Percentiles rank a stretch among this genome's conserved stretches.
Evolutionary conservation across 2,329 filamentous ascomycete species (phyloP).

Genomic region (Hymenoscyphus albidus): DNA sequence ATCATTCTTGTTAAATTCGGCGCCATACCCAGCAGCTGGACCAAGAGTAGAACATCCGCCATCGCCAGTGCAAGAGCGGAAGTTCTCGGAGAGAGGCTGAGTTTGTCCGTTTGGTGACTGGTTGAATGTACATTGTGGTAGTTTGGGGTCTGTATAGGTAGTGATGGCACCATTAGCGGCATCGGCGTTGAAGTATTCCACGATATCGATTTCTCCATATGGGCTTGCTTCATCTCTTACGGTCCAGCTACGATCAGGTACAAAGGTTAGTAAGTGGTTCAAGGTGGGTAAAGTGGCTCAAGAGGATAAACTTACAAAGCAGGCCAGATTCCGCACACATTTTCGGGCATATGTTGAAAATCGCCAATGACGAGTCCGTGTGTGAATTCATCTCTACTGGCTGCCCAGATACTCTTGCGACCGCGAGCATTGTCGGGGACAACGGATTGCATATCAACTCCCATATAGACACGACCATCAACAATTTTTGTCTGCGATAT

Average conservation of each 20-base stretch:
- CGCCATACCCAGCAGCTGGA: constrained; percentile 37
- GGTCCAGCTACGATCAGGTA: neutral
- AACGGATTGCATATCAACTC: constrained; percentile 9
- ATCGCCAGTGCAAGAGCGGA: constrained; percentile 37
- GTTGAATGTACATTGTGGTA: constrained; percentile 19
- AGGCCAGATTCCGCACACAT: constrained; percentile 7
- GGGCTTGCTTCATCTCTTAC: neutral
- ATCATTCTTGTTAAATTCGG: constrained; percentile 24
- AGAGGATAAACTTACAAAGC: constrained; percentile 43
- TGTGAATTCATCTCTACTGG: neutral
- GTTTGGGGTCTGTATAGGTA: constrained; percentile 19
- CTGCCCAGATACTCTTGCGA: constrained; percentile 7
- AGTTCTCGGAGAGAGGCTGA: constrained; percentile 34
- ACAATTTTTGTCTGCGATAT: neutral
- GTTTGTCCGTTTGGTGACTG: constrained; percentile 6
- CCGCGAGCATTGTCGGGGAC: neutral
- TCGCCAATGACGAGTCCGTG: constrained; percentile 11
- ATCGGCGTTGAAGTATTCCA: constrained; percentile 57
- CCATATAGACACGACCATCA: neutral
- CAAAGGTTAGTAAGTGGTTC: no score
- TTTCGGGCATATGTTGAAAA: constrained; percentile 7
- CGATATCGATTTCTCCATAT: constrained; percentile 32
- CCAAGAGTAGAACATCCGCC: constrained; percentile 35
- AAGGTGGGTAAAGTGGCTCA: no score
- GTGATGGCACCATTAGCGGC: constrained; percentile 18